A percentile compares a stretch with the other conserved stretches of the same genome.
phyloP scores from a whole-genome alignment of 768 basidiomycete species.

The Amanita exitialis region DNA sequence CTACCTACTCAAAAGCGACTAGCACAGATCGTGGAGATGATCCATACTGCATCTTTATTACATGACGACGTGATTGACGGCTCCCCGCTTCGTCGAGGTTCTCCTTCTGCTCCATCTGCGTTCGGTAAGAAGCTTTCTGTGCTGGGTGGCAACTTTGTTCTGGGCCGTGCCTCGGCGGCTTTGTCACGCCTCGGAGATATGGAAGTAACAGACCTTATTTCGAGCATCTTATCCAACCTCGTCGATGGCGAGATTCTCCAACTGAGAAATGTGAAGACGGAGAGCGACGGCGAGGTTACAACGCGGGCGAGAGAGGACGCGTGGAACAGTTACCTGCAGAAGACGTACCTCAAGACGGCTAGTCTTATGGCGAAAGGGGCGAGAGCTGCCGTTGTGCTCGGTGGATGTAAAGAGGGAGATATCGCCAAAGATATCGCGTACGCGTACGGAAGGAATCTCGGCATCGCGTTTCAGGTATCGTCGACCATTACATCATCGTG shows the following conservation, averaged over 20 bases:
- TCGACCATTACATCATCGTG: neutral
- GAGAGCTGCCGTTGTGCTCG: conserved; percentile 79
- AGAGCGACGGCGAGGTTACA: conserved; percentile 15
- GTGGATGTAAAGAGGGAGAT: conserved; percentile 78
- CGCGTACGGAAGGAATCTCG: conserved; percentile 87
- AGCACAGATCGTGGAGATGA: conserved; percentile 93
- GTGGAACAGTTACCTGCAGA: conserved; percentile 81
- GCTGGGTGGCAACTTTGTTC: conserved; percentile 83
- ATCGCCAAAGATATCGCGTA: conserved; percentile 93
- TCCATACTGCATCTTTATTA: conserved; percentile 90
- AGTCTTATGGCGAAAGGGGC: conserved; percentile 89
- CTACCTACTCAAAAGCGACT: conserved; percentile 86
- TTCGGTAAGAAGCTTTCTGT: conserved; percentile 88
- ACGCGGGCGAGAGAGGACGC: conserved; percentile 24
- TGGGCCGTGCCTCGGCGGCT: conserved; percentile 78
- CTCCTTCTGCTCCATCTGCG: conserved; percentile 67
- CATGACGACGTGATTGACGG: conserved; percentile 94
- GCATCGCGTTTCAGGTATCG: conserved; percentile 87
- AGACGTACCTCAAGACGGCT: conserved; percentile 92
- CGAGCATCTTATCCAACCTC: conserved; percentile 78
- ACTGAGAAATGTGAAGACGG: conserved; percentile 44
- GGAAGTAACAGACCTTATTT: conserved; percentile 86
- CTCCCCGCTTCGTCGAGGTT: conserved; percentile 67
- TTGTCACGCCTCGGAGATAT: conserved; percentile 68
- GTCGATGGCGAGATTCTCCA: conserved; percentile 95